Conservation (phyloP, 805 yeast genomes). For the Kockiozyma suomiensis region DNA sequence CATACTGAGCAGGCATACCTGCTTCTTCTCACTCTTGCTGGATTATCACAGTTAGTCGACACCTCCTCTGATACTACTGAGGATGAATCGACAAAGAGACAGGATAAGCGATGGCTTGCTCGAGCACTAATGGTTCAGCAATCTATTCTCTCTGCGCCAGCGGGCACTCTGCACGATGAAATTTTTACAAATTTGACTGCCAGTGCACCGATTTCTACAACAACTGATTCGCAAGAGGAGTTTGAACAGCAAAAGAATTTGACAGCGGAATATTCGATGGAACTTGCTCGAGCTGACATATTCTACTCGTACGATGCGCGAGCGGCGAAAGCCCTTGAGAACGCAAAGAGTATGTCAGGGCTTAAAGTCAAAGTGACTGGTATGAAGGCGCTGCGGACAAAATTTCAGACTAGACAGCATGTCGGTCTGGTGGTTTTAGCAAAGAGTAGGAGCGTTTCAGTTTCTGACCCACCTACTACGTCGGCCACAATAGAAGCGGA, state of each 20-base stretch:
- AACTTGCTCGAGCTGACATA: slow-evolving; percentile 37
- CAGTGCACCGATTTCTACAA: slow-evolving; percentile 2
- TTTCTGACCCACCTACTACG: background rate
- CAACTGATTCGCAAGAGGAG: background rate
- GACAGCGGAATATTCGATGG: slow-evolving; percentile 23
- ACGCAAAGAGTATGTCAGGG: slow-evolving; percentile 38
- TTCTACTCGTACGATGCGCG: slow-evolving; percentile 48
- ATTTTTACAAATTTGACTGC: slow-evolving; percentile 30
- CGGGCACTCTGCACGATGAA: slow-evolving; percentile 38
- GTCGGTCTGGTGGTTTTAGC: slow-evolving; percentile 81
- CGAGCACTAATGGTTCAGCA: slow-evolving; percentile 44
- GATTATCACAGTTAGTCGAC: slow-evolving; percentile 49
- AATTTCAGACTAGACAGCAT: slow-evolving; percentile 70
- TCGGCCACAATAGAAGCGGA: background rate
- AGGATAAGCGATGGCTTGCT: slow-evolving; percentile 40
- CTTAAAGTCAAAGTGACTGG: slow-evolving; percentile 76
- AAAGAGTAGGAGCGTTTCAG: slow-evolving; percentile 39
- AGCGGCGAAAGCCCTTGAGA: slow-evolving; percentile 42
- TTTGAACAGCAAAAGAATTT: background rate
- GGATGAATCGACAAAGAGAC: background rate
- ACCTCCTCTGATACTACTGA: slow-evolving; percentile 33
- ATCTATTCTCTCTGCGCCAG: slow-evolving; percentile 37
- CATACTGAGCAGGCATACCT: slow-evolving; percentile 56
- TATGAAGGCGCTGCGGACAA: slow-evolving; percentile 83
- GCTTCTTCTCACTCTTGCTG: slow-evolving; percentile 48